These are phyloP conservation scores for Tolypocladium cylindrosporum DNA, from an alignment of 2,329 filamentous ascomycete genomes.

Conservation along the genomic window DNA sequence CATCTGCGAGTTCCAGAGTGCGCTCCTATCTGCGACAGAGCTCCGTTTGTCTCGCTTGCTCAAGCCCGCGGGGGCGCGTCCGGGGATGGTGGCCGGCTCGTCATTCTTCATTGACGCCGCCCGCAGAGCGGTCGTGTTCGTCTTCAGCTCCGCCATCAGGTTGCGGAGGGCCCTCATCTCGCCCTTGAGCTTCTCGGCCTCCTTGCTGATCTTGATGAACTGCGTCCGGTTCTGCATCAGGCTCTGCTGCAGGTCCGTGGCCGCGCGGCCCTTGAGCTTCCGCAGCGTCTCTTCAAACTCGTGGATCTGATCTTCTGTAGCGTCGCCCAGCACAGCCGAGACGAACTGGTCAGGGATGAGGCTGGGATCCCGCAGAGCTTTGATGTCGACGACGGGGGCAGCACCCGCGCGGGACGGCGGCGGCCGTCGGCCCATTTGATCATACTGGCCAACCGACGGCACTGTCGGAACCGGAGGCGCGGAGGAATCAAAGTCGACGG, in stretches of 20 bases:
- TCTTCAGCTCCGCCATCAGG: conserved; percentile 86
- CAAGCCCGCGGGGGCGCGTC: conserved; percentile 41
- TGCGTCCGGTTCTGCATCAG: conserved; percentile 95
- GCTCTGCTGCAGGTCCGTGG: conserved; percentile 82
- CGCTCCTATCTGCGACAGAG: conserved; percentile 65
- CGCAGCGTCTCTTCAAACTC: conserved; percentile 69
- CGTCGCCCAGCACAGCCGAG: conserved; percentile 65
- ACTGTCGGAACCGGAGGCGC: conserved; percentile 64
- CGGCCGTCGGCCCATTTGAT: conserved; percentile 38
- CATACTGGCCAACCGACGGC: conserved; percentile 50
- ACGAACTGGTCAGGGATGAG: conserved; percentile 74
- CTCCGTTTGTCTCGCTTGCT: conserved; percentile 76
- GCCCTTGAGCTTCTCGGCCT: conserved; percentile 92
- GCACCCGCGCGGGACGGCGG: conserved; percentile 43
- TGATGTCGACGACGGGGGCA: conserved; percentile 62
- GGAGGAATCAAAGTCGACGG: conserved; percentile 57
- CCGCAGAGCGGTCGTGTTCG: conserved; percentile 58
- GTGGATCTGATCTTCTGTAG: conserved; percentile 77
- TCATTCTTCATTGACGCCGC: conserved; percentile 44
- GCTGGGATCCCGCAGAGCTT: conserved; percentile 69
- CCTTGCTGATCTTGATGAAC: conserved; percentile 98
- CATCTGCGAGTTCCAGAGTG: conserved; percentile 60
- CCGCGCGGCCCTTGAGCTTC: conserved; percentile 67
- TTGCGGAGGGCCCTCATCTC: conserved; percentile 89
- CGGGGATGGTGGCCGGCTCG: conserved; percentile 36